Base-by-base conservation (phyloP, 371 early-diverging fungal species). In the Zychaea mexicana region DNA sequence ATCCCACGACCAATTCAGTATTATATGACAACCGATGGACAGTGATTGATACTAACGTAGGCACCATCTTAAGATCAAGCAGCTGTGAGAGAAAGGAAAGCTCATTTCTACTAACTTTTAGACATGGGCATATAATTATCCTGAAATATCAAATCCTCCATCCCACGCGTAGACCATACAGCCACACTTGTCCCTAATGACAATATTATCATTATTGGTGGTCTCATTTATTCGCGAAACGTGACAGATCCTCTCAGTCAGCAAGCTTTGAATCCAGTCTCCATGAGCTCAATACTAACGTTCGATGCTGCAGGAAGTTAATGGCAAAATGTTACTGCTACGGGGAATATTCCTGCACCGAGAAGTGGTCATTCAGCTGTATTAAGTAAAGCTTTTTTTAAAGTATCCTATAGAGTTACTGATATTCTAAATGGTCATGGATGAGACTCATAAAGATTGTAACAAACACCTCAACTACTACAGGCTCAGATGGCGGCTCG, bases 261-360 rank as follows among this genome's bases (percentile, higher is more conserved):
- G 28, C 59, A 70, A 9, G 64, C 68, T 6, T 53, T 79, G 8
- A 72, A 75, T 61, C 77, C 79, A 0, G 69, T 74, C 2, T 79
- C 79, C 0, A 79, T 79, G 79, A 72, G 66, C 30, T 67, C 73
- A 0, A 31, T 79, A 2, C 36, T 79, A 15, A 27, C 67, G 6
- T 79, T 73, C 59, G 74, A 79, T 42, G 70, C 67, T 19, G 62
- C 69, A 0, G 58, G 55, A 12, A 66, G 52, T 26, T 63, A 67
- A 42, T 79, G 79, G 79, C 42, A 66, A 6, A 72, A 69, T 27
- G 47, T 79, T 9, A 79, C 72, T 15, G 79, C 79, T 10, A 72
- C 72, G 5, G 79, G 79, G 19, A 79, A 79, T 46, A 72, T 79
- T 19, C 79, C 79, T 45, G 79, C 79, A 8, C 79, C 79, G 13